These are phyloP conservation scores for Arthrobotrys musiformis DNA, from an alignment of 2,329 filamentous ascomycete genomes.

Conservation along the genomic window DNA sequence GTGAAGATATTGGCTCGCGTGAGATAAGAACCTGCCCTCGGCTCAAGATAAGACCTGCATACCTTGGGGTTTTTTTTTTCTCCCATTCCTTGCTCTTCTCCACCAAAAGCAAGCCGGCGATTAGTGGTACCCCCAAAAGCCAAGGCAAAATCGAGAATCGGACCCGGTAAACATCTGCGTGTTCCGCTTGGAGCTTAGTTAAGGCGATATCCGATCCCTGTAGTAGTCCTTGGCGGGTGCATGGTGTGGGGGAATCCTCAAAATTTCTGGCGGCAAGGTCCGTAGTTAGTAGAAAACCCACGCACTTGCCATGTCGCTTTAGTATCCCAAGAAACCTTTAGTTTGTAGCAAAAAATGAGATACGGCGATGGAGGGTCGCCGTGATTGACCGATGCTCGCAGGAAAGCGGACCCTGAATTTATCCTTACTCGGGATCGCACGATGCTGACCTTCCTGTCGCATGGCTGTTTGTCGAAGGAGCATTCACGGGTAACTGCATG, in stretches of 20 bases:
- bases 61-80: neutral
- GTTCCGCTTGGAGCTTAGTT: constrained; percentile 14
- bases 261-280: constrained; percentile 18
- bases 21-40: constrained; percentile 44
- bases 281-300: neutral
- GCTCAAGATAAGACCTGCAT: constrained; percentile 36
- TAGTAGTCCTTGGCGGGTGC: neutral
- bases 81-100: neutral
- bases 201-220: constrained; percentile 49
- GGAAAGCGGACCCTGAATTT: constrained; percentile 17
- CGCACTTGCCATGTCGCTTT: constrained; percentile 13
- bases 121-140: constrained; percentile 21
- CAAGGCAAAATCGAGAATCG: neutral
- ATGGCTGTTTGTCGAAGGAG: neutral
- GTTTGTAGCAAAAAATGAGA: neutral
- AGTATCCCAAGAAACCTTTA: neutral
- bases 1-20: constrained; percentile 40
- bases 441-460: constrained; percentile 21
- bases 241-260: constrained; percentile 20
- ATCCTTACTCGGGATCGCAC: constrained; percentile 17
- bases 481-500: neutral
- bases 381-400: constrained; percentile 13
- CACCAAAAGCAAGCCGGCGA: constrained; percentile 1
- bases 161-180: neutral
- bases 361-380: constrained; percentile 18